A percentile compares a stretch with the other conserved stretches of the same genome.
Conservation (phyloP, 1,284 basidiomycete genomes). For the Mycena sp. region DNA sequence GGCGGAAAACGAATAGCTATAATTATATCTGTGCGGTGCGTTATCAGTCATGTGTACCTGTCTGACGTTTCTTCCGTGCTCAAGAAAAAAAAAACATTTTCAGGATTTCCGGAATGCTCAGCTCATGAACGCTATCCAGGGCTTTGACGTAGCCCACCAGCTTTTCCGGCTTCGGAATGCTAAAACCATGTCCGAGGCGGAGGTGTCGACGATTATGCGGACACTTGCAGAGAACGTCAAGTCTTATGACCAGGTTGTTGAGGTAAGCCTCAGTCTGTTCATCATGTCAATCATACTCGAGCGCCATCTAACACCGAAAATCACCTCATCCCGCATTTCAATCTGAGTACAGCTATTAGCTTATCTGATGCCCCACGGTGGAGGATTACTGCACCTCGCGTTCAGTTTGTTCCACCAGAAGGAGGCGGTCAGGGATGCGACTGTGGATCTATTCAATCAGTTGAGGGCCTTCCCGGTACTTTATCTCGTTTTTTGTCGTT, state of each 20-base stretch:
- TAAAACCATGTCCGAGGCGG: slow-evolving; percentile 41
- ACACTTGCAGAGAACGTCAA: slow-evolving; percentile 75
- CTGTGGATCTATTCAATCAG: slow-evolving; percentile 86
- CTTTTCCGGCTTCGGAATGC: slow-evolving; percentile 41
- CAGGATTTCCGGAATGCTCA: slow-evolving; percentile 66
- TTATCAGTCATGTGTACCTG: background rate
- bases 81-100: no score
- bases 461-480: slow-evolving; percentile 80
- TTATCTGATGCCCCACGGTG: slow-evolving; percentile 78
- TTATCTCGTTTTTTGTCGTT: slow-evolving; percentile 25
- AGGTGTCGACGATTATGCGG: slow-evolving; percentile 81
- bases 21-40: slow-evolving; percentile 66
- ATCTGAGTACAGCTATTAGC: slow-evolving; percentile 82
- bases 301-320: background rate
- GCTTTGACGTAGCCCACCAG: slow-evolving; percentile 73
- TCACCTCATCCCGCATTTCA: no score
- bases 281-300: background rate
- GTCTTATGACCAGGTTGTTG: slow-evolving; percentile 88
- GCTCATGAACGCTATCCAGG: slow-evolving; percentile 59
- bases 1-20: slow-evolving; percentile 78
- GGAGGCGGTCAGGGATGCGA: slow-evolving; percentile 76
- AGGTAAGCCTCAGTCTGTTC: slow-evolving; percentile 61
- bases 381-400: slow-evolving; percentile 86
- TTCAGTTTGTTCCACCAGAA: slow-evolving; percentile 93
- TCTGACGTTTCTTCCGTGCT: no score